Evolutionary conservation across 2,329 filamentous ascomycete genomes (phyloP), one percentile per base, ranked within the genome.

Genomic region (Shiraia bambusicola): DNA sequence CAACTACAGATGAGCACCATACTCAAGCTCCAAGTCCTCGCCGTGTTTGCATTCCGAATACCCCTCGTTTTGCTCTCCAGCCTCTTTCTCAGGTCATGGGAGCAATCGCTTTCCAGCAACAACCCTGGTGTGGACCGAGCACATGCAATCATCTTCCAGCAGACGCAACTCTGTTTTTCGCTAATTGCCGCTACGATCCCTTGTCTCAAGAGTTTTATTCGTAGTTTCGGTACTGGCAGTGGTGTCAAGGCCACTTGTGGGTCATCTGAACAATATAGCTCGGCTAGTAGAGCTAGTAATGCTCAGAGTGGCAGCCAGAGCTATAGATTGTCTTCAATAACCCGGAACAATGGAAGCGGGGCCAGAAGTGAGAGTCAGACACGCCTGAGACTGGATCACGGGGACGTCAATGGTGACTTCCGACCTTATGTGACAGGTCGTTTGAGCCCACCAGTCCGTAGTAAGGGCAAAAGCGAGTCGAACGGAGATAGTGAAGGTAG

Each of bases 111-210:
- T 12, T n/a, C 36, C 7, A 44, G 36, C 35, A 17, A 16, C n/a
- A 53, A 58, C 27, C 55, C 53, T 13, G 53, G 53, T 11, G 36
- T 52, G 13, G 39, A 36, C 6, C 52, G 54, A 9, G 47, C 53
- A n/a, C 24, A 42, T 2, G 42, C 50, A 2, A 43, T 65, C 7
- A 25, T 59, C 6, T 56, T 34, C 15, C 58, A 62, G 17, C 58
- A 61, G 41, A 38, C 17, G 15, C 29, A 60, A 29, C 44, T 65
- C 2, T 58, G 52, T 15, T 46, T 45, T 26, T 57, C 58, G 2
- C 36, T 65, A 17, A 57, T 65, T 4, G 51, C 58, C 2, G 59
- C 43, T 3, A 63, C 61, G 12, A 49, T 63, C 6, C 61, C 61
- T 3, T 60, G 56, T 37, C 37, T 63, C 2, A 61, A 58, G 30